Evolutionary conservation across 495 filamentous ascomycete species (phyloP), one percentile per base, ranked within the genome.

Genomic region (Daldinia concentrica): DNA sequence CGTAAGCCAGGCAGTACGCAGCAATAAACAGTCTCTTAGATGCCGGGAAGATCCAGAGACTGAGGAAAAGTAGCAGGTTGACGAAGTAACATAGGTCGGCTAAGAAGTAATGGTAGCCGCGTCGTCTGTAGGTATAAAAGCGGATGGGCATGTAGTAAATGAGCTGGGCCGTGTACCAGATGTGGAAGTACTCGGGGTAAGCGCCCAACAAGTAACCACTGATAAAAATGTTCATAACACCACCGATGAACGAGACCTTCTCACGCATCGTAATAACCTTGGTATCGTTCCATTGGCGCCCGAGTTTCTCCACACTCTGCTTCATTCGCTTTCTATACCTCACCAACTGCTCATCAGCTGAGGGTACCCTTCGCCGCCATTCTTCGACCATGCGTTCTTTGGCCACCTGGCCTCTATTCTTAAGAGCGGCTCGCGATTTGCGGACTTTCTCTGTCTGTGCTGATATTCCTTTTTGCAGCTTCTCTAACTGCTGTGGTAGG

Each of bases 41-140:
- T 30, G 87, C 82, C 0, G 95, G 96, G 75, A 97, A 97, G 24
- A 92, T 84, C 94, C 95, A 99, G 57, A 99, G 86, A 67, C 87
- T 90, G 66, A 95, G 85, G 73, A 97, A 81, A 43, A 90, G 83
- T 52, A 99, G 87, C 50, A 98, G 79, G 79, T 99, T 99, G 82
- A 97, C 93, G 73, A 98, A 99, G 81, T 99, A 99, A 80, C 95
- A 99, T 41, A 98, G 89, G 78, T 98, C 95, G 66, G 93, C 94
- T 41, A 99, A 80, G 82, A 99, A 99, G 82, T 99, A 99, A 80
- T 99, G 95, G 72, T 94, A 98, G 29, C 94, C 95, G 56, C 88
- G 89, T 71, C 89, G 88, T 70, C 92, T 92, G 82, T 99, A 99
- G 60, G 90, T 91, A 79, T 92, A 96, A 77, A 87, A 95, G 26